Evolutionary conservation across 108 stramenopile species (phyloP), one percentile per base, ranked within the genome.

Genomic region (Cyclostephanos tholiformis): DNA sequence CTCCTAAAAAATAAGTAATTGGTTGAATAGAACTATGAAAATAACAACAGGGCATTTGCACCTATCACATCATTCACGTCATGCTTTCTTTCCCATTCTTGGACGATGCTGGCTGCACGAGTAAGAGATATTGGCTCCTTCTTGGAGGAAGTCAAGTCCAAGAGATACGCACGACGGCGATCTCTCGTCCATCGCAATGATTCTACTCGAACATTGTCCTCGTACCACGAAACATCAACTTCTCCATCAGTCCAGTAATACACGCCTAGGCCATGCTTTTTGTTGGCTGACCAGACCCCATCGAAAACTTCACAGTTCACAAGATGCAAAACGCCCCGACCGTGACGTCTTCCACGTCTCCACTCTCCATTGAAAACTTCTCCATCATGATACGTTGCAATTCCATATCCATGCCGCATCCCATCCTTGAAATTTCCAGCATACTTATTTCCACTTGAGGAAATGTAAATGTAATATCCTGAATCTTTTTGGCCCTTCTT

Each of bases 231-330:
- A n/a, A 82, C 39, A 56, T 82, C 80, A 48, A 70, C 80, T n/a
- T 82, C 80, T 5, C 80, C 80, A 36, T 82, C 80, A 22, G 46
- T 38, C 80, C 80, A 82, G 50, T 53, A 75, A 30, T 82, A 82
- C 6, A 64, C 32, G 0, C 80, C 80, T 48, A 82, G 39, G 20
- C 80, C 80, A 61, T 75, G 56, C 60, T 82, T 82, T 39, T 71
- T 65, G 65, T 82, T 82, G 11, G 66, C 36, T 38, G 39, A 44
- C 80, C 80, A 82, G 41, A 53, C 39, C 17, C 80, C 80, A 62
- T 82, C 80, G 52, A 82, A 82, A 2, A 82, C 80, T 66, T 82
- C 80, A 13, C 26, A 44, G 23, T 82, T 82, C 23, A 74, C 50
- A 53, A 82, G 69, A 61, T 82, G 69, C 25, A 82, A 50, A 4